phyloP scores from a whole-genome alignment of 2,329 filamentous ascomycete species.

The Penicillium sclerotigenum region DNA sequence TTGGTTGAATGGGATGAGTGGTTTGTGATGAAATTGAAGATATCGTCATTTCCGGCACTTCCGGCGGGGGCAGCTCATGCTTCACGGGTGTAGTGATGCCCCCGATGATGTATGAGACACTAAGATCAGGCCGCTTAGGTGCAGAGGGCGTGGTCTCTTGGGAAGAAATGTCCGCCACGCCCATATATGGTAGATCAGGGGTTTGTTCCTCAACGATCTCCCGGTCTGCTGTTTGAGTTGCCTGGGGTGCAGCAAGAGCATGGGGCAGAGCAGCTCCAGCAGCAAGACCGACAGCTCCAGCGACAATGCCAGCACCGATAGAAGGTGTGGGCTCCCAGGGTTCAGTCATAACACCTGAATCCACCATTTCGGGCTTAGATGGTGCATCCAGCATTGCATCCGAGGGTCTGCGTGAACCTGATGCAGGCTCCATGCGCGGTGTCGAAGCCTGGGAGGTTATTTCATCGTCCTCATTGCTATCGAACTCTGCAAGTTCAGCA shows the following conservation, averaged over 20 bases:
- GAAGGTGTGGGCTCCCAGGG: conserved; percentile 47
- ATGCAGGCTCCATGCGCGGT: conserved; percentile 33
- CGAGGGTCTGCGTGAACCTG: conserved; percentile 33
- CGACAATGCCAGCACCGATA: conserved; percentile 1
- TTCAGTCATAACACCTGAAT: conserved; percentile 62
- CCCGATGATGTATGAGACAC: conserved; percentile 32
- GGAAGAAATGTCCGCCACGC: conserved; percentile 32
- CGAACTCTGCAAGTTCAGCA: conserved; percentile 81
- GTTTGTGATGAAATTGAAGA: conserved; percentile 36
- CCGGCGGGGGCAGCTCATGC: conserved; percentile 14
- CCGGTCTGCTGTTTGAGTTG: conserved; percentile 13
- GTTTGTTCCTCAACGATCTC: conserved; percentile 19
- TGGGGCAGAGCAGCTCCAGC: conserved; percentile 17
- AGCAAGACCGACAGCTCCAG: conserved; percentile 20
- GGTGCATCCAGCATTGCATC: conserved; percentile 25
- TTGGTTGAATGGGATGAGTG: conserved; percentile 21
- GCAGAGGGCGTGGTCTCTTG: conserved; percentile 38
- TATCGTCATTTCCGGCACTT: conserved; percentile 26
- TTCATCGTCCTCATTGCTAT: conserved; percentile 66
- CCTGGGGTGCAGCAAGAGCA: conserved; percentile 20
- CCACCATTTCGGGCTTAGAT: conserved; percentile 51
- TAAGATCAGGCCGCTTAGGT: conserved; percentile 43
- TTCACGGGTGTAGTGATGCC: conserved; percentile 31
- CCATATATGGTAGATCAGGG: conserved; percentile 24
- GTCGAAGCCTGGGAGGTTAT: conserved; percentile 44